Evolutionary conservation across 148 eudicot species (phyloP), one percentile per base, ranked within the genome.

Genomic region (Persicaria tinctoria): DNA sequence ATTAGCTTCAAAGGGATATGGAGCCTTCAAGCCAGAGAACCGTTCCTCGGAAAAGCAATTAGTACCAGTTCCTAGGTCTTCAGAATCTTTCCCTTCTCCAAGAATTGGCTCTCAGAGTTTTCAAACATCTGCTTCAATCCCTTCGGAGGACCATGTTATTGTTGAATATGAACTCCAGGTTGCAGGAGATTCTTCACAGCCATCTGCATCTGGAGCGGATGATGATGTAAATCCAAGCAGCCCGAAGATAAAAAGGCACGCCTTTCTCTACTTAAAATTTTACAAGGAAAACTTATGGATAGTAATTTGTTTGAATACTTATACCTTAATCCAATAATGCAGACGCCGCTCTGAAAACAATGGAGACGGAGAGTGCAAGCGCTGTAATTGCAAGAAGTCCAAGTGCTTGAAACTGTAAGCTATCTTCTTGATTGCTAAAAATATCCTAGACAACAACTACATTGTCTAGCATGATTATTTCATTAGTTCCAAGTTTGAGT

Each of bases 401-500:
- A 94, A 94, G 84, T 94, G 98, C 85, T 89, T 94, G 81, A 94
- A 94, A 73, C 98, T 94, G 97, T 94, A 91, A 90, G 97, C 85
- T 78, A 64, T 48, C 71, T 68, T 68, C 18, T 17, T 57, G 63
- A 56, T 10, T 18, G 32, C 27, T 0, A 32, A 32, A 1, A 32
- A 32, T 1, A 18, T 6, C 32, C n/a, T 18, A 57, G 63, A 57
- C 41, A 32, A 32, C 41, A 32, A 1, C 41, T 32, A 32, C 41
- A 18, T 17, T 8, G 12, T 12, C 14, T 10, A 51, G 13, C 12
- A 11, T 51, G 55, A 51, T 51, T 2, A 10, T 0, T 51, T 51
- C 0, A 10, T 0, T 51, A 51, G n/a, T 51, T 12, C n/a, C 13
- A 11, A 13, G 4, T 54, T 57, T 57, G 27, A 57, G 18, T 17